A percentile compares a stretch with the other conserved stretches of the same genome.
These are phyloP conservation scores for Fusarium verticillioides DNA, from an alignment of 2,329 filamentous ascomycete species.

Conservation along the genomic window DNA sequence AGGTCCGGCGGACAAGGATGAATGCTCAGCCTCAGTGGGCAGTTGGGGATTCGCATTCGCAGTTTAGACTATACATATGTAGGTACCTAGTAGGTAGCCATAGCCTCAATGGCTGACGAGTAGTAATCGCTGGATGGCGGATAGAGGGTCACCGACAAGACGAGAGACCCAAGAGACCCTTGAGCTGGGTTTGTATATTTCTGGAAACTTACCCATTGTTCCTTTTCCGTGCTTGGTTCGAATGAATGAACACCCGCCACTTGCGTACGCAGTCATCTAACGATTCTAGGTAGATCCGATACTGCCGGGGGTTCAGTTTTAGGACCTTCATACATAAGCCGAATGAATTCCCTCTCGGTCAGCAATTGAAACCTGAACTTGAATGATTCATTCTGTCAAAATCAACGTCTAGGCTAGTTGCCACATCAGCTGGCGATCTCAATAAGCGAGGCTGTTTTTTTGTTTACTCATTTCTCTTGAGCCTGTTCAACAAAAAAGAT, in stretches of 20 bases:
- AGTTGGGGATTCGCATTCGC: slow-evolving; percentile 11
- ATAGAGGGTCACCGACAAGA: background rate
- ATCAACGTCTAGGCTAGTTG: background rate
- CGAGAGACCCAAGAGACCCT: background rate
- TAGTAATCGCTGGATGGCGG: slow-evolving; percentile 2
- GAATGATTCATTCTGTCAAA: background rate
- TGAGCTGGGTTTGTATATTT: slow-evolving; percentile 28
- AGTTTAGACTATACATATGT: background rate
- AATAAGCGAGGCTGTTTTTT: slow-evolving; percentile 19
- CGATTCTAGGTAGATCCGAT: slow-evolving; percentile 31
- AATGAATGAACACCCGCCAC: slow-evolving; percentile 28
- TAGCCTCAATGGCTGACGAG: slow-evolving; percentile 38
- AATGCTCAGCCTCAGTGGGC: slow-evolving; percentile 14
- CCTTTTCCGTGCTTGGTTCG: background rate
- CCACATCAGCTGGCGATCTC: slow-evolving; percentile 15
- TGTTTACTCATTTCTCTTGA: slow-evolving; percentile 11
- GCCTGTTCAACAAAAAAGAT: slow-evolving; percentile 7
- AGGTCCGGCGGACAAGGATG: background rate
- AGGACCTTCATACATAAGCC: slow-evolving; percentile 29
- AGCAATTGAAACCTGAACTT: slow-evolving; percentile 10
- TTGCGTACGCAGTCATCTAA: slow-evolving; percentile 33
- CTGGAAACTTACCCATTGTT: slow-evolving; percentile 13
- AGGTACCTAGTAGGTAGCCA: background rate
- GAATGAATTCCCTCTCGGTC: slow-evolving; percentile 13
- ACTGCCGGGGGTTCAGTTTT: slow-evolving; percentile 22